These are phyloP conservation scores for Primulina eburnea DNA, from an alignment of 257 asterid genomes.

Conservation along the genomic window DNA sequence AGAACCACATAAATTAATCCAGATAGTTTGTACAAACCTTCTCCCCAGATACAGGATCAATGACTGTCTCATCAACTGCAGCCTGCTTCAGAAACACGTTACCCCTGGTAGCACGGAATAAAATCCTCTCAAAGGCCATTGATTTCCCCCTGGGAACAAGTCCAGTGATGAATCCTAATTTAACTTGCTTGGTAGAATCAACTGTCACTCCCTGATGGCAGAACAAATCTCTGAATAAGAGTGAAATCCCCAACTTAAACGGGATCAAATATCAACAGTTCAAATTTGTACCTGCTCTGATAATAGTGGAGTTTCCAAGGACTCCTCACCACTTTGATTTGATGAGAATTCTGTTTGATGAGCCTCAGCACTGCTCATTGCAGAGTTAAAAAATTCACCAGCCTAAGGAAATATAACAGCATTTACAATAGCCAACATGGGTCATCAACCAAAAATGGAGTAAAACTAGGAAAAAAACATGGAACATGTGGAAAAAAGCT, in stretches of 20 bases:
- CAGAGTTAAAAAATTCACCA: slow-evolving; percentile 79
- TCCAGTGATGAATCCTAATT: slow-evolving; percentile 82
- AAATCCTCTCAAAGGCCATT: slow-evolving; percentile 93
- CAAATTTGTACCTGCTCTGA: slow-evolving; percentile 58
- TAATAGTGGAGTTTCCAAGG: slow-evolving; percentile 83
- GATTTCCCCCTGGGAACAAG: slow-evolving; percentile 91
- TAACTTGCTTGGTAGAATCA: slow-evolving; percentile 93
- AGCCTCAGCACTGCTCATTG: slow-evolving; percentile 80
- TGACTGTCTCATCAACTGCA: slow-evolving; percentile 70
- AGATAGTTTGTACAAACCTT: slow-evolving; percentile 51
- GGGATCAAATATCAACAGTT: slow-evolving; percentile 17
- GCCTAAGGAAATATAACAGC: slow-evolving; percentile 44
- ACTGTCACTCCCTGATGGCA: slow-evolving; percentile 46
- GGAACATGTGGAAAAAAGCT: neutral
- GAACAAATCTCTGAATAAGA: slow-evolving; percentile 21
- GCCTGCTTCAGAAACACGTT: slow-evolving; percentile 83
- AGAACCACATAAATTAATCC: neutral
- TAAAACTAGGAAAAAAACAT: neutral
- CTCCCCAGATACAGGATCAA: slow-evolving; percentile 90
- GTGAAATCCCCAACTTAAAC: slow-evolving; percentile 15
- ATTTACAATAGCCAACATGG: slow-evolving; percentile 12
- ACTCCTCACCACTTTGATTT: slow-evolving; percentile 72
- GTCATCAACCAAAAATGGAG: slow-evolving; percentile 19
- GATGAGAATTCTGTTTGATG: slow-evolving; percentile 66
- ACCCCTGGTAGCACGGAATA: slow-evolving; percentile 99